Base-by-base conservation (phyloP, 768 basidiomycete genomes). In the Xerocomellus intermedius region DNA sequence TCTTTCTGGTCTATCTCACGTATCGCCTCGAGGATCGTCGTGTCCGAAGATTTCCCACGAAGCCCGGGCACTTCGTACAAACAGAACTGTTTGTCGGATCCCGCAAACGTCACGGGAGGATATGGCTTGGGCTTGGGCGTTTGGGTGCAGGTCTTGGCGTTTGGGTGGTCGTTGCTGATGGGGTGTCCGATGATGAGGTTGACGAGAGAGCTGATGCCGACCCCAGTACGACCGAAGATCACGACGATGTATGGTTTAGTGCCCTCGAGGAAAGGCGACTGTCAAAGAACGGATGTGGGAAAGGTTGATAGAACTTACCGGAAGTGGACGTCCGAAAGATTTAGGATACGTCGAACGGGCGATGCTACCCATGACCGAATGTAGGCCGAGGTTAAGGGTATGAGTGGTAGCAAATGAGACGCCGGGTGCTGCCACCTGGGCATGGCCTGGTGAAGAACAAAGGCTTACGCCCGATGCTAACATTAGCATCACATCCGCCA, bases 181-280 rank as follows among this genome's bases (percentile, higher is more conserved):
- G 64, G 60, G 41, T 50, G 42, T n/a, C 64, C 62, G 8, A 36
- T 24, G 24, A 71, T 65, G 52, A 71, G 61, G 52, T 69, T 69
- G 6, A 62, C 39, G 53, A 71, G 60, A 16, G 68, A 69, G 14
- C 69, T 69, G 45, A 69, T 36, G 19, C 68, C 68, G 8, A 61
- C 69, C 0, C 68, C 68, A 0, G 69, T 67, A 21, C 48, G 63
- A 17, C 69, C 68, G 14, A 69, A 71, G 43, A 71, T 50, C 1
- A 69, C 64, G 47, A 69, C 61, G 21, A 69, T 60, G 39, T 61
- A 56, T 9, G 64, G 62, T 28, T 46, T 45, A 2, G 19, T 28
- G 16, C n/a, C n/a, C 57, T 57, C 42, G 8, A 26, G 14, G 10
- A 17, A 19, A 33, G 4, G 30, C 48, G 37, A 44, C 26, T 2